A percentile compares a stretch with the other conserved stretches of the same genome.
Conservation (phyloP, 306 rosid genomes). For the Dalbergia cultrata region DNA sequence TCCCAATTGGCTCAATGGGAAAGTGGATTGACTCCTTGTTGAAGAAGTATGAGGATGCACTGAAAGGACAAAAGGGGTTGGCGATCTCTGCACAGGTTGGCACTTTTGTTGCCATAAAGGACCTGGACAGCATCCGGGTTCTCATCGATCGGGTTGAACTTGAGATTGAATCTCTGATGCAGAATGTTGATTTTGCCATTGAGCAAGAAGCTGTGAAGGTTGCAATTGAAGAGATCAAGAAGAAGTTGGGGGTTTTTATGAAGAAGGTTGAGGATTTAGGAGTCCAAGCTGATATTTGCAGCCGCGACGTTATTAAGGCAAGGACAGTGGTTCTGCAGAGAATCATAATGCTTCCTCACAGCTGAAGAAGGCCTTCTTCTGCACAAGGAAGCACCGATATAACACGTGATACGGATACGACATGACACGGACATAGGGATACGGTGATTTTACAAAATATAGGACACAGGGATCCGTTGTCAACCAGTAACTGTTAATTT, state of each 20-base stretch:
- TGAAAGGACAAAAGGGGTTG: conserved; percentile 78
- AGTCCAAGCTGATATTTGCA: conserved; percentile 73
- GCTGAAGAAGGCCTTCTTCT: conserved; percentile 30
- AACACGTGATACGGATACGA: no score
- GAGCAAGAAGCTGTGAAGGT: conserved; percentile 72
- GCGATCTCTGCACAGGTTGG: conserved; percentile 77
- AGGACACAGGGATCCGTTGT: no score
- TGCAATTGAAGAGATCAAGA: conserved; percentile 82
- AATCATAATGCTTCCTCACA: conserved; percentile 75
- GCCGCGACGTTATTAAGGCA: conserved; percentile 82
- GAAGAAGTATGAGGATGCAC: conserved; percentile 75
- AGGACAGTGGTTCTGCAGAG: conserved; percentile 91
- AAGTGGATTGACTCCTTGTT: conserved; percentile 83
- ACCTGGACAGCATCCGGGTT: conserved; percentile 78
- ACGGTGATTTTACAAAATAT: no score
- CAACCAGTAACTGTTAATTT: conserved; percentile 28
- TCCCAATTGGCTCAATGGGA: conserved; percentile 88
- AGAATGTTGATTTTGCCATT: conserved; percentile 68
- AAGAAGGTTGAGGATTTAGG: conserved; percentile 86
- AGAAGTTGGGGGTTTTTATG: conserved; percentile 74
- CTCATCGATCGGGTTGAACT: conserved; percentile 70
- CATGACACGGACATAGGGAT: no score
- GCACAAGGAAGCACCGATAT: no score
- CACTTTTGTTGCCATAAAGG: conserved; percentile 82
- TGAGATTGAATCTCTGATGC: conserved; percentile 64